Conservation (phyloP, 2,329 filamentous ascomycete genomes). For the Penicillium palitans region DNA sequence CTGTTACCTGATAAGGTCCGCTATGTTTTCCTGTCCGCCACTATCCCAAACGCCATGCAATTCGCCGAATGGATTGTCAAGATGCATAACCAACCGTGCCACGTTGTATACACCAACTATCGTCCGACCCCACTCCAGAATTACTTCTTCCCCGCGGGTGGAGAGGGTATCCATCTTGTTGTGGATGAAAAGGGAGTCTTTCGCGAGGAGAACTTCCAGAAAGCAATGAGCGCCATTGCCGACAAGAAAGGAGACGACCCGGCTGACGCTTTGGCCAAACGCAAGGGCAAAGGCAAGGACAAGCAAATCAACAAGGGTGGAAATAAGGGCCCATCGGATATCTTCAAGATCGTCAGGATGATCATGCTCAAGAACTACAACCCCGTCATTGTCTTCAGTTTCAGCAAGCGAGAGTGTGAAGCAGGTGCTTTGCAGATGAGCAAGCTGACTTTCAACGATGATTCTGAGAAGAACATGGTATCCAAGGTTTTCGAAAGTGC, state of each 20-base stretch:
- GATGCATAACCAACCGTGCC: conserved; percentile 94
- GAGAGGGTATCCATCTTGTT: conserved; percentile 87
- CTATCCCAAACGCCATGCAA: conserved; percentile 98
- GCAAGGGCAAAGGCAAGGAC: conserved; percentile 84
- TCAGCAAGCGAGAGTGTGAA: conserved; percentile 97
- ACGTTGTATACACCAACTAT: conserved; percentile 99
- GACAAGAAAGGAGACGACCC: conserved; percentile 84
- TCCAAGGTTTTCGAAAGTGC: conserved; percentile 91
- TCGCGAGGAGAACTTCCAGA: conserved; percentile 95
- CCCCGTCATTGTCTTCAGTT: conserved; percentile 98
- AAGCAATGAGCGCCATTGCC: conserved; percentile 87
- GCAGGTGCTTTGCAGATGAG: conserved; percentile 84
- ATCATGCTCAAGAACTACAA: conserved; percentile 98
- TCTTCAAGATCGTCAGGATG: conserved; percentile 98
- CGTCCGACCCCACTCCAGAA: conserved; percentile 94
- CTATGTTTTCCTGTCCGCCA: conserved; percentile 97
- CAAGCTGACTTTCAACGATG: conserved; percentile 88
- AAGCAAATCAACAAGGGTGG: conserved; percentile 90
- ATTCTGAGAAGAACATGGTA: conserved; percentile 93
- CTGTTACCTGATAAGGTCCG: conserved; percentile 96
- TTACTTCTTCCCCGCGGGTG: conserved; percentile 93
- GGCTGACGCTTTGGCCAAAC: conserved; percentile 73
- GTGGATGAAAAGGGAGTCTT: conserved; percentile 97
- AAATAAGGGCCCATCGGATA: conserved; percentile 71
- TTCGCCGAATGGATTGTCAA: conserved; percentile 99